phyloP scores from a whole-genome alignment of 768 basidiomycete genomes.

The Butyriboletus loyo region DNA sequence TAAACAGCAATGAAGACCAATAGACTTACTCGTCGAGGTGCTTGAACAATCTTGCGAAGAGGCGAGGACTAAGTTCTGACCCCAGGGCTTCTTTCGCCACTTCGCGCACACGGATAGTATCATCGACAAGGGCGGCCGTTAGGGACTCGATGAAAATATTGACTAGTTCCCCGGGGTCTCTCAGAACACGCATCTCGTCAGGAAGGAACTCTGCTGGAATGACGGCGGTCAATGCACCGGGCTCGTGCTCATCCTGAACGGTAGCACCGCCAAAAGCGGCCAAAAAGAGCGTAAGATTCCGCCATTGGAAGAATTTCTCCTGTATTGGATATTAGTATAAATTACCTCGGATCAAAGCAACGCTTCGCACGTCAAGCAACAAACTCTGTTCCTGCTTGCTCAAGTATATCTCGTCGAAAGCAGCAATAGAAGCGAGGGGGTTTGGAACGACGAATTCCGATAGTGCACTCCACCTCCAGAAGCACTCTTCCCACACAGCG shows the following conservation, averaged over 20 bases:
- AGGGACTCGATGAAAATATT: slow-evolving; percentile 65
- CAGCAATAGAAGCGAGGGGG: slow-evolving; percentile 32
- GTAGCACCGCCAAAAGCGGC: slow-evolving; percentile 71
- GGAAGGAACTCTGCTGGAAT: slow-evolving; percentile 62
- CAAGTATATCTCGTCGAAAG: slow-evolving; percentile 34
- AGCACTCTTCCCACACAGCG: slow-evolving; percentile 82
- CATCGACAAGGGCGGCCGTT: slow-evolving; percentile 65
- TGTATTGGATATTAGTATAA: slow-evolving; percentile 27
- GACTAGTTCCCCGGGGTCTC: slow-evolving; percentile 56
- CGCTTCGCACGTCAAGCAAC: slow-evolving; percentile 35
- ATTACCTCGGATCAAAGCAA: background rate
- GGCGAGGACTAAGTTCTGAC: slow-evolving; percentile 66
- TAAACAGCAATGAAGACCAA: background rate
- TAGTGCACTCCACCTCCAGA: slow-evolving; percentile 67
- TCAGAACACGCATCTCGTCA: slow-evolving; percentile 65
- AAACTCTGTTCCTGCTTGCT: slow-evolving; percentile 38
- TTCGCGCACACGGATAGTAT: slow-evolving; percentile 68
- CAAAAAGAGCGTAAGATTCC: slow-evolving; percentile 76
- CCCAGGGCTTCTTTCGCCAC: slow-evolving; percentile 79
- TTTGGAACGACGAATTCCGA: slow-evolving; percentile 54
- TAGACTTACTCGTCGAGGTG: slow-evolving; percentile 69
- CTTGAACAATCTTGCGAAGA: slow-evolving; percentile 65
- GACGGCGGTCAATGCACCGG: slow-evolving; percentile 47
- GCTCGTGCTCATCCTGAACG: slow-evolving; percentile 49
- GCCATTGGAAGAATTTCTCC: slow-evolving; percentile 82